A percentile compares a stretch with the other conserved stretches of the same genome.
phyloP scores from a whole-genome alignment of 257 asterid species.

The Jasminum sambac region DNA sequence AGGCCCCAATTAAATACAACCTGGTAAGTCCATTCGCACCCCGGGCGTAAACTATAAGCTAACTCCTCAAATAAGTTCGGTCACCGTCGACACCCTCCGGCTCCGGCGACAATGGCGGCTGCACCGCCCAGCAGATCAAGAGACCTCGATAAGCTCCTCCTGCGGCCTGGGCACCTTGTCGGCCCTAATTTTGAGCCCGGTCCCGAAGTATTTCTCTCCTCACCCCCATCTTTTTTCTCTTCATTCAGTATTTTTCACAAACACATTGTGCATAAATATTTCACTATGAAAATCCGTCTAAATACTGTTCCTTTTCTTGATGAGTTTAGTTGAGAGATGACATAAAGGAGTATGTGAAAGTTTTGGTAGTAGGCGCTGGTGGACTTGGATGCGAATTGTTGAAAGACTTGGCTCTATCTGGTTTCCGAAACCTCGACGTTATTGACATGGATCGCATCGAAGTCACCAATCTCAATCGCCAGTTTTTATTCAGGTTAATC shows the following conservation, averaged over 20 bases:
- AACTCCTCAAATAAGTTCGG: neutral
- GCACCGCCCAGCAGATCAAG: constrained; percentile 85
- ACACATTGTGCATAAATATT: constrained; percentile 22
- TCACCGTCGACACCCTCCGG: neutral
- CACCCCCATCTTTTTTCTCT: neutral
- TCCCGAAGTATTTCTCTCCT: constrained; percentile 43
- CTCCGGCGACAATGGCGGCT: constrained; percentile 50
- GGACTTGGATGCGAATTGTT: constrained; percentile 98
- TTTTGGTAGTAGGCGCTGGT: constrained; percentile 97
- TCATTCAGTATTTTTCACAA: constrained; percentile 19
- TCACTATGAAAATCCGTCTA: neutral
- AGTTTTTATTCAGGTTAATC: constrained; percentile 85
- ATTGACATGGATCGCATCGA: constrained; percentile 98
- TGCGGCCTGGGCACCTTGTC: constrained; percentile 80
- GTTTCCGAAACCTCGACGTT: constrained; percentile 81
- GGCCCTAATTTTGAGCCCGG: constrained; percentile 81
- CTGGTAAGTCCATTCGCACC: neutral
- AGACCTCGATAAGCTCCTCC: constrained; percentile 95
- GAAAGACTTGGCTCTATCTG: constrained; percentile 91
- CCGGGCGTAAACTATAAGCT: constrained; percentile 51
- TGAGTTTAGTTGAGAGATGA: constrained; percentile 72
- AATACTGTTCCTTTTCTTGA: constrained; percentile 16
- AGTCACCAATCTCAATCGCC: constrained; percentile 94
- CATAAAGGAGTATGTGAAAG: constrained; percentile 68
- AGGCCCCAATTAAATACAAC: too few species aligned